These are phyloP conservation scores for Boletus rubescentipes DNA, from an alignment of 768 basidiomycete species.

Conservation along the genomic window DNA sequence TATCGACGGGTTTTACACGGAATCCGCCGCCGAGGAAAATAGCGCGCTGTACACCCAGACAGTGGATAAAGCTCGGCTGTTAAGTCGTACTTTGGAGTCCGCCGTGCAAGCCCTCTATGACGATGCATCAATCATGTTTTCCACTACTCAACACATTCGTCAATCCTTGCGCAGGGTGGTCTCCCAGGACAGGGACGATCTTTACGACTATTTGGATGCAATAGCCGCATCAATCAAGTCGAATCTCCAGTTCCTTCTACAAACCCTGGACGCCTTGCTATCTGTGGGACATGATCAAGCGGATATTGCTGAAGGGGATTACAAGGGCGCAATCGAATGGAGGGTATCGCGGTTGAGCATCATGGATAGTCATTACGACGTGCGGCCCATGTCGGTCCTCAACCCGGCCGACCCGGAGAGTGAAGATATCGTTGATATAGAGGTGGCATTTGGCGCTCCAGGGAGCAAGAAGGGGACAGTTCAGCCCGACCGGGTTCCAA, in stretches of 20 bases:
- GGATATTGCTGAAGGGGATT: constrained; percentile 65
- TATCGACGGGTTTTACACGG: constrained; percentile 67
- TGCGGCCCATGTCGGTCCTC: constrained; percentile 39
- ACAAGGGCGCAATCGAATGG: constrained; percentile 76
- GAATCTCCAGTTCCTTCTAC: constrained; percentile 55
- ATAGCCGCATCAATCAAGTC: constrained; percentile 52
- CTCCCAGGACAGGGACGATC: constrained; percentile 20
- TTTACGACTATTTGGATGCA: constrained; percentile 46
- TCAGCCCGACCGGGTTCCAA: constrained; percentile 24
- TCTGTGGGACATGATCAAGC: constrained; percentile 70
- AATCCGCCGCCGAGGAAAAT: constrained; percentile 39
- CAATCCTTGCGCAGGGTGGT: constrained; percentile 1
- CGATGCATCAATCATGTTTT: constrained; percentile 59
- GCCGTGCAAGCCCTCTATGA: constrained; percentile 74
- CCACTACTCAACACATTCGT: constrained; percentile 49
- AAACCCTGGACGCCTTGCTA: constrained; percentile 62
- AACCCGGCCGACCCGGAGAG: constrained; percentile 40
- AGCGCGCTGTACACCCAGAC: constrained; percentile 59
- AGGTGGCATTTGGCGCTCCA: constrained; percentile 45
- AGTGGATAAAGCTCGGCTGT: constrained; percentile 64
- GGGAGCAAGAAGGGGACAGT: constrained; percentile 31
- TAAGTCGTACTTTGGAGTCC: constrained; percentile 70
- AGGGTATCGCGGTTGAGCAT: constrained; percentile 69
- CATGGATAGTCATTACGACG: constrained; percentile 51
- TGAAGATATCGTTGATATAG: constrained; percentile 60